Conservation (phyloP, 495 filamentous ascomycete genomes). For the Xylaria telfairii region DNA sequence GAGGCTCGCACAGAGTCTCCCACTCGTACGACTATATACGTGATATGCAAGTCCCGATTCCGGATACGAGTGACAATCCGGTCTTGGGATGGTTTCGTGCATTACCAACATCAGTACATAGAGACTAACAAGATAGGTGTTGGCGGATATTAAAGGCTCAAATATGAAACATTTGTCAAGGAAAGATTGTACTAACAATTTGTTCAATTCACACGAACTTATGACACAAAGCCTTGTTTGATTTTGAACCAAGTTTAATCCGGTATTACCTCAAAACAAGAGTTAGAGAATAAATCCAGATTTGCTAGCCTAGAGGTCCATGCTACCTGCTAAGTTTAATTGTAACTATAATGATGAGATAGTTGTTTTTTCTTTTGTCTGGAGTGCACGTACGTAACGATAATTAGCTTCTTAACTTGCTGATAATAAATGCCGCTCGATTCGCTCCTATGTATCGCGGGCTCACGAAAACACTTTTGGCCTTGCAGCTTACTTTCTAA, state of each 20-base stretch:
- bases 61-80: no score
- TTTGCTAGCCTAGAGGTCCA: neutral
- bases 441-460: no score
- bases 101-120: neutral
- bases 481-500: neutral
- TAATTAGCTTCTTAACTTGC: neutral
- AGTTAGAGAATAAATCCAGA: neutral
- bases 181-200: neutral
- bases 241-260: neutral
- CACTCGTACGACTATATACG: no score
- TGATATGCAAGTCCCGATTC: no score
- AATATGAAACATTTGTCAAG: neutral
- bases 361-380: neutral
- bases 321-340: neutral
- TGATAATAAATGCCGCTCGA: neutral
- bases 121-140: neutral
- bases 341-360: neutral
- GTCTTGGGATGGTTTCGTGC: no score
- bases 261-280: neutral
- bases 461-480: neutral
- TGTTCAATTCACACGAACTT: neutral
- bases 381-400: neutral
- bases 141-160: neutral
- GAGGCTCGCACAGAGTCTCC: no score
- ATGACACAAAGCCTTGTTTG: neutral